A percentile compares a stretch with the other conserved stretches of the same genome.
Conservation (phyloP, 2,329 filamentous ascomycete genomes). For the Coniochaeta ligniaria region DNA sequence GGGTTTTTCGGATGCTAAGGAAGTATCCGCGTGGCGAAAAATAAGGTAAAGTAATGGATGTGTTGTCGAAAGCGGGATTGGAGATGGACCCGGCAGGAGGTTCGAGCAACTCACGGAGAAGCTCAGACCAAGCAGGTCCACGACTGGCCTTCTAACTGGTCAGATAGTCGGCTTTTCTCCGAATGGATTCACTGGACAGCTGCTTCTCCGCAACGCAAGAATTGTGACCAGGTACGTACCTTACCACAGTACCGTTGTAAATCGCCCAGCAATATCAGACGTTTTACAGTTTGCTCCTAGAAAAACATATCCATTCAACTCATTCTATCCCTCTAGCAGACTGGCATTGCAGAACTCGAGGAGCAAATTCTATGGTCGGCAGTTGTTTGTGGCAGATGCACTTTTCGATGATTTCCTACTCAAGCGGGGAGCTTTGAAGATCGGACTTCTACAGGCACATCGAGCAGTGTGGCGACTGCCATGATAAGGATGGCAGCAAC, state of each 20-base stretch:
- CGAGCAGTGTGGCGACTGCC: neutral
- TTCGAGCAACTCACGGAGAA: neutral
- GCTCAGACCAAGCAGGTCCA: neutral
- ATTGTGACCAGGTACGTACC: too few species aligned
- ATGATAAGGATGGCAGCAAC: too few species aligned
- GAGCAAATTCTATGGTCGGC: neutral
- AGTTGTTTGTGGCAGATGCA: neutral
- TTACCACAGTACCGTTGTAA: too few species aligned
- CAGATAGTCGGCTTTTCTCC: neutral
- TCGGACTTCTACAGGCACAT: conserved; percentile 3
- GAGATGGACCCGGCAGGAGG: neutral
- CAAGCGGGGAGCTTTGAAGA: neutral
- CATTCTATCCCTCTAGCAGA: neutral
- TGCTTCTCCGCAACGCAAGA: neutral
- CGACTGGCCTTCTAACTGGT: neutral
- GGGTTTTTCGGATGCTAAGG: neutral
- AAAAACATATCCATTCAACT: neutral
- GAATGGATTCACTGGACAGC: neutral
- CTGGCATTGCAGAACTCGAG: too few species aligned
- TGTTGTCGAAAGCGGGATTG: neutral
- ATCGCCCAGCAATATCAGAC: too few species aligned
- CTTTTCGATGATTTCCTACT: neutral
- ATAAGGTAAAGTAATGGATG: neutral
- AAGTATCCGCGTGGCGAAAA: neutral
- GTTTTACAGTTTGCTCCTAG: neutral